phyloP scores from a whole-genome alignment of 257 asterid genomes.

The Solanum tarijense region DNA sequence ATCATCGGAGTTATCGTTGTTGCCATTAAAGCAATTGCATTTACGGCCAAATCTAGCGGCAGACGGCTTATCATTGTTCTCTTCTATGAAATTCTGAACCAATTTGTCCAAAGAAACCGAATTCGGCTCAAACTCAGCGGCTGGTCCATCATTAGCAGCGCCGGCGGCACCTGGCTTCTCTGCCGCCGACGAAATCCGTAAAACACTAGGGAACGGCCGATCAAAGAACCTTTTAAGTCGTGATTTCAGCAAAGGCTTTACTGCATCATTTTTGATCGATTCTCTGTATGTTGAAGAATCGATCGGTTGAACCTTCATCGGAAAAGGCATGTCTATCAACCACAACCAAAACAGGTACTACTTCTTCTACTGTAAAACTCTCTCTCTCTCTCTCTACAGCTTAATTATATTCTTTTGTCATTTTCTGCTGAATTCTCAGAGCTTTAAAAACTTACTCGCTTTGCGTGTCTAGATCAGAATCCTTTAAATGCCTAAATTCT shows the following conservation, averaged over 20 bases:
- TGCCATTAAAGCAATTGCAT: conserved; percentile 86
- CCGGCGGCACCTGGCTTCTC: conserved; percentile 36
- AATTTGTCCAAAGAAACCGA: conserved; percentile 73
- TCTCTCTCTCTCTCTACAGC: neutral
- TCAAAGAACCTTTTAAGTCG: conserved; percentile 76
- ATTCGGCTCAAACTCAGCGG: conserved; percentile 67
- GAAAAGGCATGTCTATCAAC: conserved; percentile 8
- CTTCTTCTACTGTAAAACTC: neutral
- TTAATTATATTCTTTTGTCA: neutral
- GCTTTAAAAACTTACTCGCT: neutral
- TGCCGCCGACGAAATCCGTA: conserved; percentile 40
- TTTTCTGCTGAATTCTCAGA: neutral
- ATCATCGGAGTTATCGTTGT: conserved; percentile 82
- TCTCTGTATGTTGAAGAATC: conserved; percentile 24
- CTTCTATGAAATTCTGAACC: conserved; percentile 88
- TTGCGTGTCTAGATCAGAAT: neutral
- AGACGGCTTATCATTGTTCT: conserved; percentile 39
- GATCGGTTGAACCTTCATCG: conserved; percentile 89
- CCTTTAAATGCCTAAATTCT: neutral
- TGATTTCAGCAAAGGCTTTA: conserved; percentile 51
- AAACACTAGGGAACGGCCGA: conserved; percentile 75
- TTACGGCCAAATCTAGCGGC: conserved; percentile 48
- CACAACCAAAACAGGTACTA: neutral
- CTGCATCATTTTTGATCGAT: conserved; percentile 28
- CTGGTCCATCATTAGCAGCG: conserved; percentile 6